A percentile compares a stretch with the other conserved stretches of the same genome.
phyloP scores from a whole-genome alignment of 2,329 filamentous ascomycete species.

The Ilyonectria sp. region DNA sequence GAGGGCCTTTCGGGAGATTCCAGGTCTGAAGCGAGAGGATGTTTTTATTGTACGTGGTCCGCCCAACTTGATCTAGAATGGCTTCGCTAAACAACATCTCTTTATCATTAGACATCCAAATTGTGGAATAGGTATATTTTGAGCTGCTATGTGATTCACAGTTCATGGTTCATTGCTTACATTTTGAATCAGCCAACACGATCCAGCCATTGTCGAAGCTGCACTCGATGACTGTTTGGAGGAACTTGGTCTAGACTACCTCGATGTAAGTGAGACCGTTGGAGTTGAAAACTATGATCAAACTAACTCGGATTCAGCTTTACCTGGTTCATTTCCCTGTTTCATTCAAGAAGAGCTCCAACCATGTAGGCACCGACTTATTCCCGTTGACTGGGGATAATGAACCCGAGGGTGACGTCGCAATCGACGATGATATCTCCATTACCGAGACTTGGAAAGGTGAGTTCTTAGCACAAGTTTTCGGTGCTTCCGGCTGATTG shows the following conservation, averaged over 20 bases:
- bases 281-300: no score
- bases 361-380: background rate
- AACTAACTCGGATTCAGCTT: background rate
- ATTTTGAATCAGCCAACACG: background rate
- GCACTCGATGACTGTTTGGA: slow-evolving; percentile 12
- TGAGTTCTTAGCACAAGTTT: slow-evolving; percentile 20
- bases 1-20: background rate
- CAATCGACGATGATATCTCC: slow-evolving; percentile 58
- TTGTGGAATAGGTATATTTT: no score
- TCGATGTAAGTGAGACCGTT: background rate
- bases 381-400: slow-evolving; percentile 36
- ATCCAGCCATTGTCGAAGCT: slow-evolving; percentile 11
- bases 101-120: no score
- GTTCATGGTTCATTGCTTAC: no score
- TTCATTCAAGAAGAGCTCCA: slow-evolving; percentile 7
- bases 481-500: background rate
- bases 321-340: slow-evolving; percentile 24
- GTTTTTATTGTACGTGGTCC: background rate
- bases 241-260: slow-evolving; percentile 20
- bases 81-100: no score
- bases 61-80: no score
- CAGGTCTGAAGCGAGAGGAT: slow-evolving; percentile 8
- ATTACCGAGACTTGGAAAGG: slow-evolving; percentile 60
- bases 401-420: slow-evolving; percentile 45
- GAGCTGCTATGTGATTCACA: no score